These are phyloP conservation scores for Rhexocercosporidium sp. DNA, from an alignment of 2,329 filamentous ascomycete species.

Conservation along the genomic window DNA sequence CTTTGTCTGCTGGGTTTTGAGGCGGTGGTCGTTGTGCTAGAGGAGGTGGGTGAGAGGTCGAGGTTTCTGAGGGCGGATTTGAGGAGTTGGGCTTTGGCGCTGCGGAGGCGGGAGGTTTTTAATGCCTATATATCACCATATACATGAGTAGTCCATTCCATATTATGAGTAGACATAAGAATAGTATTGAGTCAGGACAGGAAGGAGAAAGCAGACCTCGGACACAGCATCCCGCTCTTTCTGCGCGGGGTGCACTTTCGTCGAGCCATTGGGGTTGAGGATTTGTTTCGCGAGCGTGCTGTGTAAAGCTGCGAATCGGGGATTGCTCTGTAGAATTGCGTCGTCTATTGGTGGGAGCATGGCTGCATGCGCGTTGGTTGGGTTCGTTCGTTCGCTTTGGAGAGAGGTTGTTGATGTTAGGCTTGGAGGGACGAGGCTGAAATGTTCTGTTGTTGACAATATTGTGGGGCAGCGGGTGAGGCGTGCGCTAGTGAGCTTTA, in stretches of 20 bases:
- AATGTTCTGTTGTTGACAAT: neutral
- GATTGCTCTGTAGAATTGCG: conserved; percentile 59
- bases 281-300: conserved; percentile 57
- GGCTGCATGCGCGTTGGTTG: neutral
- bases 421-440: conserved; percentile 8
- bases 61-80: conserved; percentile 54
- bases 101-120: conserved; percentile 52
- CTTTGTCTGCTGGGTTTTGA: conserved; percentile 23
- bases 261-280: conserved; percentile 63
- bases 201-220: conserved; percentile 48
- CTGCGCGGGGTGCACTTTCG: conserved; percentile 54
- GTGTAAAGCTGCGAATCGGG: conserved; percentile 65
- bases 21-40: conserved; percentile 31
- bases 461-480: conserved; percentile 1
- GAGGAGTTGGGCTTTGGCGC: conserved; percentile 58
- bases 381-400: neutral
- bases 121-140: conserved; percentile 50
- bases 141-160: neutral
- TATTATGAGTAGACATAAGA: too few relatives aligned
- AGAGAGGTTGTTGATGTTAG: too few relatives aligned
- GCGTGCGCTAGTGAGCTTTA: neutral
- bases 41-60: conserved; percentile 39
- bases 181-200: neutral
- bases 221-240: conserved; percentile 56
- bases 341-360: conserved; percentile 67